phyloP scores from a whole-genome alignment of 2,329 filamentous ascomycete genomes.

The Talaromyces rugulosus region DNA sequence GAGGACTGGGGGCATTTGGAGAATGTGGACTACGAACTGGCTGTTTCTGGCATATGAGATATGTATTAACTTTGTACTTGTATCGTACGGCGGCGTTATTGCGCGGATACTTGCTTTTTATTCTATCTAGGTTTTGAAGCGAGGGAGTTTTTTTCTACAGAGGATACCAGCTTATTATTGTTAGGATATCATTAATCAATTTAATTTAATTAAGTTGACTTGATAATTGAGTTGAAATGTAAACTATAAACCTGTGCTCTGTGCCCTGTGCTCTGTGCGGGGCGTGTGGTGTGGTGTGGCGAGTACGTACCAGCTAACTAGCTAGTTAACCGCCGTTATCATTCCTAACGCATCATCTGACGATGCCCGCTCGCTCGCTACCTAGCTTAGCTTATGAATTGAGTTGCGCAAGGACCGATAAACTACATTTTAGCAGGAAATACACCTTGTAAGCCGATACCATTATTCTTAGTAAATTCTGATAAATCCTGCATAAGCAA shows the following conservation, averaged over 20 bases:
- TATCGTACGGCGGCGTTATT: background rate
- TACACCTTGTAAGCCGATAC: no score
- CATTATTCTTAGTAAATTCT: no score
- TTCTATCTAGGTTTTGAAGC: background rate
- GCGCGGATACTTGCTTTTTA: background rate
- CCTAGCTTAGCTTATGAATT: background rate
- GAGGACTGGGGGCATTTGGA: slow-evolving; percentile 10
- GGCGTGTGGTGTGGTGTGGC: background rate
- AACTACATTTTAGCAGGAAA: background rate
- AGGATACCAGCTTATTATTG: background rate
- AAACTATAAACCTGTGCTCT: no score
- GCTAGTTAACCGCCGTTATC: no score
- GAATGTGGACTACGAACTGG: slow-evolving; percentile 4
- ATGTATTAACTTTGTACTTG: background rate
- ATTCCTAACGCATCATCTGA: background rate
- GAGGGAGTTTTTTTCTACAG: background rate
- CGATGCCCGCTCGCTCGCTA: background rate
- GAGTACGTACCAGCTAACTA: background rate
- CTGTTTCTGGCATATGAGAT: slow-evolving; percentile 4
- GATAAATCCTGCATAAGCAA: background rate
- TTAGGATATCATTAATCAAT: background rate
- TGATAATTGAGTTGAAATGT: no score
- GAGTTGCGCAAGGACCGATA: background rate
- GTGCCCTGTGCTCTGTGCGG: no score
- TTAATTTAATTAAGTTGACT: background rate